Evolutionary conservation across 2,329 filamentous ascomycete species (phyloP).

Genomic region (Diplodia seriata): DNA sequence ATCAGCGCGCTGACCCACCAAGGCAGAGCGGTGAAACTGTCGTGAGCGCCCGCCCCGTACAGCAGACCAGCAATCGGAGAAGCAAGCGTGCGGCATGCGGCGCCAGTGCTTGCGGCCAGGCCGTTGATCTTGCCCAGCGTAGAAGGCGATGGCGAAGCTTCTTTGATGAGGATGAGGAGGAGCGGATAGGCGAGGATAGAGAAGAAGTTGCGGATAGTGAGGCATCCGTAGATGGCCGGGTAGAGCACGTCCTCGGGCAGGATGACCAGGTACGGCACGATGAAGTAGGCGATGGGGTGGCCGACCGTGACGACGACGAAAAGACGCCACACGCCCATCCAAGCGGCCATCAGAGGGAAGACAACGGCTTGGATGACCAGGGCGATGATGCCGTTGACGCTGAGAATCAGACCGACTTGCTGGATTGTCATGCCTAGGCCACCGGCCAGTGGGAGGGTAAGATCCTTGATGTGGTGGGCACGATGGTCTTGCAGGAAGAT

Average conservation of each 20-base stretch:
- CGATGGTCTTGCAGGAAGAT: conserved; percentile 89
- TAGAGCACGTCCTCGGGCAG: conserved; percentile 63
- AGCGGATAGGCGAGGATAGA: conserved; percentile 73
- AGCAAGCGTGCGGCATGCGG: conserved; percentile 71
- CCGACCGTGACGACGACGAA: conserved; percentile 70
- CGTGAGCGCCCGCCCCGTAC: conserved; percentile 66
- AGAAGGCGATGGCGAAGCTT: conserved; percentile 68
- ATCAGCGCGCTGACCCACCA: conserved; percentile 67
- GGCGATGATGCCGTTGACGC: conserved; percentile 73
- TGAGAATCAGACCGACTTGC: conserved; percentile 72
- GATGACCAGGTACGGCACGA: conserved; percentile 71
- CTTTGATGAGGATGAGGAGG: conserved; percentile 74
- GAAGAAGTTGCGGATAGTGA: conserved; percentile 70
- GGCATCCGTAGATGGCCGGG: conserved; percentile 68
- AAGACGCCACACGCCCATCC: conserved; percentile 70
- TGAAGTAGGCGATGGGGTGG: conserved; percentile 71
- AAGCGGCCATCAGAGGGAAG: conserved; percentile 69
- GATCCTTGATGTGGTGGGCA: conserved; percentile 44
- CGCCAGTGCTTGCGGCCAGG: conserved; percentile 74
- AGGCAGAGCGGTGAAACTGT: conserved; percentile 66
- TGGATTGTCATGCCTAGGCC: conserved; percentile 71
- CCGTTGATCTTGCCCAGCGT: conserved; percentile 75
- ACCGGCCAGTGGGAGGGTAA: conserved; percentile 54
- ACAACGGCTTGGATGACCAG: conserved; percentile 75
- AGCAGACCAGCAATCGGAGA: conserved; percentile 72